Evolutionary conservation across 2,329 filamentous ascomycete genomes (phyloP).

Genomic region (Chrysoporthe cubensis): DNA sequence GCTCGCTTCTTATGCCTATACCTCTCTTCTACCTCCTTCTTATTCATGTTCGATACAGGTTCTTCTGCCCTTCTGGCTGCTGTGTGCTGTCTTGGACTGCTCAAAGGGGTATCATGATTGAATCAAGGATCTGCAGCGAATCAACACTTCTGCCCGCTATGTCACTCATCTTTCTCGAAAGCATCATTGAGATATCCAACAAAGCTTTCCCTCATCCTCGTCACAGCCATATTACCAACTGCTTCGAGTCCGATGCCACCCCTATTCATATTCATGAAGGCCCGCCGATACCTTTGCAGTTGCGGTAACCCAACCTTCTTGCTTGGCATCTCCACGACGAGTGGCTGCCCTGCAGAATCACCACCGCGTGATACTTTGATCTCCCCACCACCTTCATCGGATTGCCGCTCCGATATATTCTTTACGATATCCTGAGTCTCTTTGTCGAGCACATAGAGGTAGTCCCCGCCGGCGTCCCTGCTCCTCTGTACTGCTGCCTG

Average conservation of each 20-base stretch:
- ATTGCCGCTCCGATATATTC: conserved; percentile 69
- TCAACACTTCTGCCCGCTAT: background rate
- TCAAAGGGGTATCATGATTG: conserved; percentile 25
- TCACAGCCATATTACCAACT: conserved; percentile 56
- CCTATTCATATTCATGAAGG: conserved; percentile 77
- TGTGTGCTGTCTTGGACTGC: background rate
- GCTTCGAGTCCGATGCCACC: conserved; percentile 65
- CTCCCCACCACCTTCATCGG: conserved; percentile 66
- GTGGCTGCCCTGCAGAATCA: conserved; percentile 44
- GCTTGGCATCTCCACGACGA: conserved; percentile 67
- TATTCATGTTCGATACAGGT: background rate
- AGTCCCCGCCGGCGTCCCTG: conserved; percentile 69
- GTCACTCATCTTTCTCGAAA: conserved; percentile 61
- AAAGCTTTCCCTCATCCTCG: conserved; percentile 64
- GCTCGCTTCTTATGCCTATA: background rate
- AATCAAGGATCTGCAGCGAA: conserved; percentile 2
- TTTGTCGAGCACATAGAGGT: conserved; percentile 78
- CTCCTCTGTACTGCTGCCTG: conserved; percentile 70
- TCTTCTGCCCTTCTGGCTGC: background rate
- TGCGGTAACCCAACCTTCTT: conserved; percentile 72
- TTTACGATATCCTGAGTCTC: conserved; percentile 78
- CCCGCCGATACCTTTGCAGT: conserved; percentile 75
- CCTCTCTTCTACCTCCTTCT: background rate
- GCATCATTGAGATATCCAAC: conserved; percentile 69
- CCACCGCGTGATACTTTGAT: conserved; percentile 52